A percentile compares a stretch with the other conserved stretches of the same genome.
These are phyloP conservation scores for Lactarius quietus DNA, from an alignment of 768 basidiomycete genomes.

Conservation along the genomic window DNA sequence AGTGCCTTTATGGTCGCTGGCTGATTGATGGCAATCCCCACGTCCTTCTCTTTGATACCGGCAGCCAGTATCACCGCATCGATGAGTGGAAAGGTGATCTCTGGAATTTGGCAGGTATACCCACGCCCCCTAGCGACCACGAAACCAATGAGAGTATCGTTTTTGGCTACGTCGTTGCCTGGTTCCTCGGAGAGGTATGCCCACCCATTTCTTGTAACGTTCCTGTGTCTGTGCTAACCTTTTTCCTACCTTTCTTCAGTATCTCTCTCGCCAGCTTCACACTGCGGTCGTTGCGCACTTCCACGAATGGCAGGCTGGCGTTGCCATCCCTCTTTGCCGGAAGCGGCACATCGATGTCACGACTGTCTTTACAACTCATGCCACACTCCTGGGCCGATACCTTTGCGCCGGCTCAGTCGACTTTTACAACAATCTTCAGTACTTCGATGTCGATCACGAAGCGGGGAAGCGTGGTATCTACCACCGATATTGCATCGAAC, in stretches of 20 bases:
- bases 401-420: conserved; percentile 98
- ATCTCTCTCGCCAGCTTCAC: conserved; percentile 71
- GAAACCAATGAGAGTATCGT: conserved; percentile 99
- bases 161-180: conserved; percentile 96
- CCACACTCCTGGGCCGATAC: conserved; percentile 96
- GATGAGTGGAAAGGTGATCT: conserved; percentile 99
- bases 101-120: conserved; percentile 98
- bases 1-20: conserved; percentile 95
- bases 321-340: conserved; percentile 90
- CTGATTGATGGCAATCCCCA: conserved; percentile 95
- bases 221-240: conserved; percentile 6
- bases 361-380: conserved; percentile 98
- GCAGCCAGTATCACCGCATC: conserved; percentile 77
- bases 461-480: conserved; percentile 99
- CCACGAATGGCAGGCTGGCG: conserved; percentile 99
- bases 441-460: conserved; percentile 99
- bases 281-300: conserved; percentile 96
- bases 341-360: conserved; percentile 98
- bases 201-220: background rate
- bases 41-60: conserved; percentile 94
- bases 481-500: conserved; percentile 96
- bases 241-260: conserved; percentile 43
- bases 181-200: conserved; percentile 98
- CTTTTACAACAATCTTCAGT: conserved; percentile 99
- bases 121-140: conserved; percentile 91